Conservation (phyloP, 345 rosid species). For the Camelina hispida region DNA sequence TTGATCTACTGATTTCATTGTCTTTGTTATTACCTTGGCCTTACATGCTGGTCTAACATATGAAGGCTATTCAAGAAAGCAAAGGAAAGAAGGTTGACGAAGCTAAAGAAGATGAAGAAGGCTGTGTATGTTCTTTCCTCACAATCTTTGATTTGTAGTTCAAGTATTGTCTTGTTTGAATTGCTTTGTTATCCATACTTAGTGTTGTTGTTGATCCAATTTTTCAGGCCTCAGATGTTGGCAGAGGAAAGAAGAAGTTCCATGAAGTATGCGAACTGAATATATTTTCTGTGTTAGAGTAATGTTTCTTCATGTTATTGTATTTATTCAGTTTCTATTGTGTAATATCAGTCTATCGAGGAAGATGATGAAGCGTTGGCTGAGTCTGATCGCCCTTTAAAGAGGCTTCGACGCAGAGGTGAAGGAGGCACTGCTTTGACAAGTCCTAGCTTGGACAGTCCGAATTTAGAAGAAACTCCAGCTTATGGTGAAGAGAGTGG, state of each 20-base stretch:
- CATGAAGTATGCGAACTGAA: conserved; percentile 47
- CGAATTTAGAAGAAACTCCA: conserved; percentile 43
- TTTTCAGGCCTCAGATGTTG: conserved; percentile 50
- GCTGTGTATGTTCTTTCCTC: conserved; percentile 35
- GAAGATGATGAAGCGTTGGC: conserved; percentile 36
- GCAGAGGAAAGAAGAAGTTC: conserved; percentile 40
- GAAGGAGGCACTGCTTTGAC: conserved; percentile 52
- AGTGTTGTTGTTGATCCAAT: conserved; percentile 23
- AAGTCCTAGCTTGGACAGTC: conserved; percentile 41
- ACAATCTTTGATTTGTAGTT: background rate
- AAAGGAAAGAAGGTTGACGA: conserved; percentile 28
- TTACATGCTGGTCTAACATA: background rate
- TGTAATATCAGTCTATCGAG: conserved; percentile 21
- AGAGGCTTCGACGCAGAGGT: conserved; percentile 64
- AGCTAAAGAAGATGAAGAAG: conserved; percentile 30
- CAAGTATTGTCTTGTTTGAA: background rate
- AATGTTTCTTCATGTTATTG: conserved; percentile 19
- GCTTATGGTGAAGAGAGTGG: conserved; percentile 39
- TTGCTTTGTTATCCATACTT: conserved; percentile 6
- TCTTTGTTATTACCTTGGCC: conserved; percentile 21
- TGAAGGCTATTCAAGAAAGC: conserved; percentile 19
- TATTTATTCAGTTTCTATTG: conserved; percentile 19
- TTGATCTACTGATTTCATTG: background rate
- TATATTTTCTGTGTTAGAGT: conserved; percentile 9
- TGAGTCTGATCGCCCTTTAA: conserved; percentile 69